These are phyloP conservation scores for Termitomyces sp. DNA, from an alignment of 768 basidiomycete species.

Conservation along the genomic window DNA sequence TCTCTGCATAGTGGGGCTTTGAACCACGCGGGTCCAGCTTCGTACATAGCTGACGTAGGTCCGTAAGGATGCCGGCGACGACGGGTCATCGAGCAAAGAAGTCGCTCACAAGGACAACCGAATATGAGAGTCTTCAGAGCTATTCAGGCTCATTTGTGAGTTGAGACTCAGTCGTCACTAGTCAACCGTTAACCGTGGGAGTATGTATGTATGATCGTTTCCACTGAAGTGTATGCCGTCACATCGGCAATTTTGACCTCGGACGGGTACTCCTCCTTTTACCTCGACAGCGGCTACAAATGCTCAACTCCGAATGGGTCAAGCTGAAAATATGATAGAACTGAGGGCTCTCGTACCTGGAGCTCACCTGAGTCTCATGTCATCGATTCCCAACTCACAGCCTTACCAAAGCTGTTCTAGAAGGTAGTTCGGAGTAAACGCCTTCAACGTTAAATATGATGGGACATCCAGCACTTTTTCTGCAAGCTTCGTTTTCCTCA, in stretches of 20 bases:
- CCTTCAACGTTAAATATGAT: slow-evolving; percentile 8
- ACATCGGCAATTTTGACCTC: not conserved
- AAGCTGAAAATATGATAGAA: slow-evolving; percentile 4
- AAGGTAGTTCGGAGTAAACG: slow-evolving; percentile 7
- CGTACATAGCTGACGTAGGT: not conserved
- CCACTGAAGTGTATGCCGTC: not conserved
- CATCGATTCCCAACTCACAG: not conserved
- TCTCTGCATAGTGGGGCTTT: not conserved
- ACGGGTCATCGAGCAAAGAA: not conserved
- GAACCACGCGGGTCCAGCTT: not conserved
- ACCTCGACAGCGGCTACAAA: not conserved
- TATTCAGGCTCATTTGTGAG: not conserved
- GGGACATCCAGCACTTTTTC: not conserved
- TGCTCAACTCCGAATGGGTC: slow-evolving; percentile 4
- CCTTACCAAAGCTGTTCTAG: not conserved
- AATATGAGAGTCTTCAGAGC: not conserved
- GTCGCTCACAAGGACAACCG: not conserved
- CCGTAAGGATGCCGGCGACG: not conserved
- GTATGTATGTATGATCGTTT: not conserved
- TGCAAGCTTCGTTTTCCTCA: slow-evolving; percentile 1
- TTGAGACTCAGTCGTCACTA: no score
- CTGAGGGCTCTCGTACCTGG: slow-evolving; percentile 1
- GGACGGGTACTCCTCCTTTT: not conserved
- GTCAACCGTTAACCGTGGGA: not conserved
- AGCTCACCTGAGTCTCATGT: slow-evolving; percentile 10